Percentiles rank a stretch among this genome's conserved stretches.
These are phyloP conservation scores for Clonostachys byssicola DNA, from an alignment of 2,329 filamentous ascomycete species.

Conservation along the genomic window DNA sequence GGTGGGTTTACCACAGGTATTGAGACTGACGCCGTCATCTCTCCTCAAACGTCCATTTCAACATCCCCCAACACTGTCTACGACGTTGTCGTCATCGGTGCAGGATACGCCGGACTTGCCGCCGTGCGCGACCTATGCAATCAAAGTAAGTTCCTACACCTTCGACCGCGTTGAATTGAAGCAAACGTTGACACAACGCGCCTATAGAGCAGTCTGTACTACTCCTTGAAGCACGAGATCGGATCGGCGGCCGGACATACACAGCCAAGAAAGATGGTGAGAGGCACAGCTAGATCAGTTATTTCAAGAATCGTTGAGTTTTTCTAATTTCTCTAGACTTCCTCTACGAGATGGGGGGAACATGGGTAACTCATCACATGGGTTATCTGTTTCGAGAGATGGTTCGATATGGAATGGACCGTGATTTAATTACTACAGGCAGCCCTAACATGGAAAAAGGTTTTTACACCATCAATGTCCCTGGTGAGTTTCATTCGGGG, in stretches of 20 bases:
- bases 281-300: slow-evolving; percentile 3
- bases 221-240: slow-evolving; percentile 29
- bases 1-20: background rate
- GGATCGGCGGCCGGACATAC: slow-evolving; percentile 18
- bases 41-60: background rate
- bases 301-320: too few species aligned
- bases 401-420: slow-evolving; percentile 30
- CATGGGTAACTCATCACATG: slow-evolving; percentile 32
- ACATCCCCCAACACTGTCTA: slow-evolving; percentile 3
- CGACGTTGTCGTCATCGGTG: slow-evolving; percentile 11
- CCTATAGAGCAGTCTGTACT: slow-evolving; percentile 12
- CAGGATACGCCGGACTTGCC: slow-evolving; percentile 11
- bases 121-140: slow-evolving; percentile 9
- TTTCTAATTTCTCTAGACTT: slow-evolving; percentile 12
- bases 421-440: slow-evolving; percentile 1
- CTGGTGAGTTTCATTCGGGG: background rate
- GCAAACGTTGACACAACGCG: background rate
- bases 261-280: slow-evolving; percentile 26
- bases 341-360: slow-evolving; percentile 34
- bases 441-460: slow-evolving; percentile 7
- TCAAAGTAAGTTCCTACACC: background rate
- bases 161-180: background rate
- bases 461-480: slow-evolving; percentile 10
- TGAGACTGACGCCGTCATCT: background rate
- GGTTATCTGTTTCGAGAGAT: slow-evolving; percentile 34